Evolutionary conservation across 805 yeast species (phyloP), one percentile per base, ranked within the genome.

Genomic region (Geotrichum ghanense): DNA sequence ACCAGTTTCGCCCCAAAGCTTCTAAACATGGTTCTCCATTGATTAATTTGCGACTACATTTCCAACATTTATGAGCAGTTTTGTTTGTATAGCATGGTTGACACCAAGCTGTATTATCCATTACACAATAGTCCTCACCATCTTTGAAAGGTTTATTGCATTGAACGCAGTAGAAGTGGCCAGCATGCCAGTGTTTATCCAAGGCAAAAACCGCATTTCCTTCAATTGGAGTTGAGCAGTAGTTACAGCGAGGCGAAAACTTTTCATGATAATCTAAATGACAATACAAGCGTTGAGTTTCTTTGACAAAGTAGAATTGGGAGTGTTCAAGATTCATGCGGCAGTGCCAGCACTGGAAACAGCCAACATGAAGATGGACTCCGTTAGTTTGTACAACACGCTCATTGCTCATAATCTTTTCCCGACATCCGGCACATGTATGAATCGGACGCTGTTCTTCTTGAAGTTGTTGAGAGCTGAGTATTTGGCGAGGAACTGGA

Each of bases 401-500:
- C 16, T 51, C 51, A 34, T 48, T 48, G 22, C 52, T 44, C 10
- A 16, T 41, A 23, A 56, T 47, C 10, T 40, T 41, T 14, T 46
- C 49, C 2, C 16, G 81, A 79, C 60, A 56, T 2, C 50, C 49
- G 7, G 49, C 19, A 42, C 60, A 56, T 3, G 46, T 24, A 17
- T 35, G 48, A n/a, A n/a, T 43, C n/a, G 50, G 39, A 22, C 35
- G 44, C 16, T 45, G 23, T 26, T 42, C 42, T n/a, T 40, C 39
- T 12, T 37, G 48, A 16, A 42, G 23, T 42, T 39, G 42, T 6
- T 19, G 37, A 31, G 37, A 12, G 14, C 17, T 31, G 7, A 31
- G 16, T 16, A 31, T 31, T 31, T 31, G 37, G 19, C 16, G 12
- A n/a, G 37, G 37, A 31, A 31, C 37, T 9, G 31, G 31, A 25